Base-by-base conservation (phyloP, 768 basidiomycete species). In the Lentinula sp. region DNA sequence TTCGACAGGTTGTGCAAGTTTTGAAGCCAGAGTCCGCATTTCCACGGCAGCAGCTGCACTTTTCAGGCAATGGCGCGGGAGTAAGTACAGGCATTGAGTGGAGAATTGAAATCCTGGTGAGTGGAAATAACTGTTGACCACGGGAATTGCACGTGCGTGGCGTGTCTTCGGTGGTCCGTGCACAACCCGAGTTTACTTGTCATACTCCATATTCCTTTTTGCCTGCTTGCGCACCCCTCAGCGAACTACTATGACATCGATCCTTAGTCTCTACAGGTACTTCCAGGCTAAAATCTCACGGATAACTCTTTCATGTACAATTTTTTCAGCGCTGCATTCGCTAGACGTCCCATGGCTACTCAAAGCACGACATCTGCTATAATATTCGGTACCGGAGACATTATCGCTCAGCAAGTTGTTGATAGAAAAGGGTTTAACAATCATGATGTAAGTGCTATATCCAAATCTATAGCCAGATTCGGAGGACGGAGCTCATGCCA, bases 331-430 rank as follows among this genome's bases (percentile, higher is more conserved):
- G 70, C 76, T 11, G 71, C 75, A 28, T 71, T 81, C 28, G 70
- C 76, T 49, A 74, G 75, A 40, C 73, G 75, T 15, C 80, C 80
- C 0, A 67, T 80, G 66, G 32, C 35, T 23, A 43, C 40, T 31
- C 54, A 56, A 35, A 39, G 37, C 23, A 13, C 37, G 1, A 39
- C 76, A 10, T 78, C 80, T 1, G 75, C 73, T 6, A 61, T 79
- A 61, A 69, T 84, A 9, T 84, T 84, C 57, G 79, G 80, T 57
- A 68, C 72, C n/a, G 83, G 81, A 32, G 85, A 85, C 66, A 61
- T 86, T 9, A 76, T 88, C 34, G 87, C 86, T 5, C 86, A 88
- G 70, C 87, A 89, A 69, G 74, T 71, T 3, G 78, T 88, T 48
- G 87, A 88, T 64, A 77, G 74, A 66, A 77, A 74, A 65, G 84